Evolutionary conservation across 1,284 basidiomycete species (phyloP).

Genomic region (Cystobasidium pallidum): DNA sequence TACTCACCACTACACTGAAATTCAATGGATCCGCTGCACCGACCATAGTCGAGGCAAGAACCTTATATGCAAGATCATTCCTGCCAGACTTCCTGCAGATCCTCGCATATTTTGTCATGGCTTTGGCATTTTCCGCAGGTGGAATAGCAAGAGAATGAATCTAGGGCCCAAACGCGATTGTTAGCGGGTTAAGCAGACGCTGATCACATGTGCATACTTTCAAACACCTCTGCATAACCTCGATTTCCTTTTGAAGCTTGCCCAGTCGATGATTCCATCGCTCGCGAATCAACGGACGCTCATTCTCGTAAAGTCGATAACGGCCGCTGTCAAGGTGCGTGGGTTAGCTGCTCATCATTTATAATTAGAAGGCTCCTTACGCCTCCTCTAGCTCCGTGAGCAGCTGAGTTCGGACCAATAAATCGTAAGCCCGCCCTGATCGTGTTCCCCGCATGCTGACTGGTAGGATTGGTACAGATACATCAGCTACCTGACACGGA

Average conservation of each 20-base stretch:
- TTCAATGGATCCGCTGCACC: constrained; percentile 18
- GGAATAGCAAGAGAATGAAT: constrained; percentile 35
- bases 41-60: constrained; percentile 14
- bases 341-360: neutral
- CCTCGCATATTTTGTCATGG: constrained; percentile 31
- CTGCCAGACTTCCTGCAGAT: constrained; percentile 33
- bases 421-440: constrained; percentile 31
- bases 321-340: neutral
- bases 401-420: constrained; percentile 38
- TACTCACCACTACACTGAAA: constrained; percentile 22
- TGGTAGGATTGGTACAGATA: neutral
- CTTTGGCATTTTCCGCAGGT: constrained; percentile 25
- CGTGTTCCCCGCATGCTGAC: constrained; percentile 25
- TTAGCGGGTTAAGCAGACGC: no score
- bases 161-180: neutral
- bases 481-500: neutral
- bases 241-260: constrained; percentile 29
- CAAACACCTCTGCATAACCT: constrained; percentile 24
- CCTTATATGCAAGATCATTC: constrained; percentile 39
- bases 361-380: constrained; percentile 3
- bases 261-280: constrained; percentile 15
- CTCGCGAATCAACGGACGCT: constrained; percentile 24
- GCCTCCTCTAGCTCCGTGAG: constrained; percentile 44
- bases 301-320: neutral
- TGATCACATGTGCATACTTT: no score